Conservation (phyloP, 768 basidiomycete species). For the Suillus alpinus region DNA sequence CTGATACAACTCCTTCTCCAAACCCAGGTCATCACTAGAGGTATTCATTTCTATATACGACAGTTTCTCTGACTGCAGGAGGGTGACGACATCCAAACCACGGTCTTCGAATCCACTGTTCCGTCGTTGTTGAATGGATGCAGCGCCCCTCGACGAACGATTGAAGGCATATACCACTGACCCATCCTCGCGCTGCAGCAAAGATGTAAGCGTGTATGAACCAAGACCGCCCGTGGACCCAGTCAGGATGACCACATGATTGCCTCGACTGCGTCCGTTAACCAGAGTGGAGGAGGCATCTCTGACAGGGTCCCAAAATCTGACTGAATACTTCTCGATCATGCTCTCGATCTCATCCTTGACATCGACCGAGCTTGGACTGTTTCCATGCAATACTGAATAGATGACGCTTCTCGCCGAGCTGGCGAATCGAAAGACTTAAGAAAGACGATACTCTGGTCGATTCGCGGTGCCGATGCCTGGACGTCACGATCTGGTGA, state of each 20-base stretch:
- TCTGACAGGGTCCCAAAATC: conserved; percentile 14
- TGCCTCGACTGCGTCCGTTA: conserved; percentile 15
- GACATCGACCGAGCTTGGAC: not conserved
- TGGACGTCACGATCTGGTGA: not conserved
- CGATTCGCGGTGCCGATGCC: conserved; percentile 11
- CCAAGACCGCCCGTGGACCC: conserved; percentile 41
- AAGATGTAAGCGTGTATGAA: conserved; percentile 30
- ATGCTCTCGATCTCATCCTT: conserved; percentile 24
- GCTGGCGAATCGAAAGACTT: conserved; percentile 31
- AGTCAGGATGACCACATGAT: conserved; percentile 41
- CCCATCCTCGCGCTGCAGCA: conserved; percentile 23
- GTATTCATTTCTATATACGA: conserved; percentile 34
- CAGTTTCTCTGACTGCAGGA: conserved; percentile 31
- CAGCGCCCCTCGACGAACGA: conserved; percentile 18
- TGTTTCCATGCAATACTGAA: not conserved
- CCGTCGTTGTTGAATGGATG: conserved; percentile 26
- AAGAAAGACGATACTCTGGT: conserved; percentile 43
- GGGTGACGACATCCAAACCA: conserved; percentile 24
- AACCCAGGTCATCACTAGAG: conserved; percentile 26
- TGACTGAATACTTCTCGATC: conserved; percentile 30
- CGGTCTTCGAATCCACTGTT: conserved; percentile 26
- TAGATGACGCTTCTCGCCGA: conserved; percentile 26
- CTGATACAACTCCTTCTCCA: conserved; percentile 20
- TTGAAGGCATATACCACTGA: conserved; percentile 33
- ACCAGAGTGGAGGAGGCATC: conserved; percentile 9